Base-by-base conservation (phyloP, 179 eudicot species). In the Heliamphora pulchella region DNA sequence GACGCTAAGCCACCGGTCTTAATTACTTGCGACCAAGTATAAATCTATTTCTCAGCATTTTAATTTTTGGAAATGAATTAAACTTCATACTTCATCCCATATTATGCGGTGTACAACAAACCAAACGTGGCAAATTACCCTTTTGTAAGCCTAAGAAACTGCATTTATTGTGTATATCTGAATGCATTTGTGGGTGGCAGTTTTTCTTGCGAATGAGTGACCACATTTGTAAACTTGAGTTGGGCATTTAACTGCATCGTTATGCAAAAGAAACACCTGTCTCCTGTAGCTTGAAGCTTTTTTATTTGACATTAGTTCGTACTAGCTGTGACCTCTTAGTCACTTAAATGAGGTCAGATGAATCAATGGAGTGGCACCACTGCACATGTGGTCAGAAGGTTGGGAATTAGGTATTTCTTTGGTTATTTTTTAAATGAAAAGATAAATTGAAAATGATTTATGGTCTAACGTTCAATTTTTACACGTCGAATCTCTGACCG, bases 21-120 rank as follows among this genome's bases (percentile, higher is more conserved):
- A 68, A 84, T 96, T 86, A 86, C 98, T 75, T 91, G 96, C 77
- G 98, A 94, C 83, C 93, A 94, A 75, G 99, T 95, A 91, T 80
- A 87, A 78, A n/a, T 74, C 69, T 78, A 50, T 85, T 84, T 79
- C 78, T 85, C 48, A 44, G 59, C 41, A 39, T 69, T 61, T 50
- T 55, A 18, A 8, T 55, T 50, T 48, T 8, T 15, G 54, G 5
- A 13, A 76, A 13, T 18, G 5, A 18, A 5, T 2, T 31, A 31
- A 31, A 31, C 31, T 31, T 31, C 31, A 31, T 31, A 31, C 31
- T 76, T 18, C 43, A 44, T 44, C 41, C 18, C 70, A 2, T 46
- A 4, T 62, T 20, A 53, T 39, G 54, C 20, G 43, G 57, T 55
- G 18, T 41, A 76, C 48, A 43, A 17, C 14, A 77, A n/a, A 39